Base-by-base conservation (phyloP, 306 rosid species). In the Corylus heterophylla region DNA sequence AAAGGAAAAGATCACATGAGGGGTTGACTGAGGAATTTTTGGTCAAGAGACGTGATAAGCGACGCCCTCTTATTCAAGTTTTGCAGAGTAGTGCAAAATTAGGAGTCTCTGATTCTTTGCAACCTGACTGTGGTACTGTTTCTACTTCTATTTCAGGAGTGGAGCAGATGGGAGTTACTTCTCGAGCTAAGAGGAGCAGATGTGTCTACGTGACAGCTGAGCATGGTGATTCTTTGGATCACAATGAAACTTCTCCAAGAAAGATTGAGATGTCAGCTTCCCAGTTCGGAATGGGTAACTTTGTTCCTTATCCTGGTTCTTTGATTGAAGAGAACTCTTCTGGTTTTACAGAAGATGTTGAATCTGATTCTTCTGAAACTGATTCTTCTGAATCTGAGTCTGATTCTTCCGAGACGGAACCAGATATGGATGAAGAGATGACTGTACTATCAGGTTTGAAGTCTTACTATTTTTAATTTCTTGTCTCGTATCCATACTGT, bases 351-450 rank as follows among this genome's bases (percentile, higher is more conserved):
- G 92, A 88, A 76, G 93, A 81, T 74, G 89, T 71, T 71, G 93
- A 80, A 69, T 77, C 89, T 29, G 92, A 88, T 85, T 88, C 94
- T 74, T 87, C 93, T 77, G 96, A 88, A 88, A 89, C 92, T 62
- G 89, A 55, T 80, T 81, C 93, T 66, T 84, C 93, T 17, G 88
- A 82, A 63, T 81, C 89, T 3, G 92, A 81, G 63, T 85, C 88
- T n/a, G 96, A 93, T 89, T 88, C 98, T 81, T 93, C 97, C 13
- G 94, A 84, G 85, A 89, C 94, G 47, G 96, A 93, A 79, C 87
- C 73, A 22, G 98, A 92, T 62, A 76, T 80, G 81, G 96, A 90
- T 80, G 91, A 88, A 76, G 97, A 85, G 72, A 87, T 84, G 91
- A 81, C 84, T 73, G 75, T 82, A 79, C 84, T 84, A 87, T 95